Evolutionary conservation across 106 monocot genomes (phyloP), one percentile per base, ranked within the genome.

Genomic region (Cymbidium sinense): DNA sequence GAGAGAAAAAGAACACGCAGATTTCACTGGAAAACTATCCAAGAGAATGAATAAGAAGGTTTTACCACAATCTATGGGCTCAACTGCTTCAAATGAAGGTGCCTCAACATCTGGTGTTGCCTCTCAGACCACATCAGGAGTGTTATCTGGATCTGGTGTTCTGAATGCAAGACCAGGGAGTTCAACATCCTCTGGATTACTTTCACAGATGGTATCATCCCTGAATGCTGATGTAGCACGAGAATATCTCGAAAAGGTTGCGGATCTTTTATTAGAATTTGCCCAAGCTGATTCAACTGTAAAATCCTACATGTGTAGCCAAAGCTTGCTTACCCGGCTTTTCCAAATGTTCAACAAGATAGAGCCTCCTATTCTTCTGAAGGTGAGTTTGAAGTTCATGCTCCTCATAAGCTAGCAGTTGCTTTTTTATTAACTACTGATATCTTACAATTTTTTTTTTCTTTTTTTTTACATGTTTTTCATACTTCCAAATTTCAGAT

Each of bases 261-360:
- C 81, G 30, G 81, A 82, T 76, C 70, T 82, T 20, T 77, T 82
- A 35, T 71, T 82, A 29, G 91, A 88, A 64, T 91, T 91, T 77
- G 77, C 88, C 27, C 88, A 78, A 75, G 84, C 91, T 61, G 88
- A 88, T 80, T 79, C 82, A 55, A 81, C 77, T 76, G 91, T 88
- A 30, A 91, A 91, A 81, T 76, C 80, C 12, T 84, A 86, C 41
- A 91, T 91, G 91, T 91, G 91, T 50, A 85, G 81, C 75, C 91
- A 86, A 84, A 91, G 88, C 72, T 77, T 91, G 87, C 88, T 91
- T 37, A 74, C 78, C 58, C 88, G 91, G 8, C 91, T 91, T 76
- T 91, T 91, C 73, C 91, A 91, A 70, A 91, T 91, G 91, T 86
- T 91, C 74, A 84, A 85, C 77, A 91, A 88, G 80, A 88, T 88